A percentile compares a stretch with the other conserved stretches of the same genome.
Conservation (phyloP, 164 flowering plant species). For the Berberis vulgaris region DNA sequence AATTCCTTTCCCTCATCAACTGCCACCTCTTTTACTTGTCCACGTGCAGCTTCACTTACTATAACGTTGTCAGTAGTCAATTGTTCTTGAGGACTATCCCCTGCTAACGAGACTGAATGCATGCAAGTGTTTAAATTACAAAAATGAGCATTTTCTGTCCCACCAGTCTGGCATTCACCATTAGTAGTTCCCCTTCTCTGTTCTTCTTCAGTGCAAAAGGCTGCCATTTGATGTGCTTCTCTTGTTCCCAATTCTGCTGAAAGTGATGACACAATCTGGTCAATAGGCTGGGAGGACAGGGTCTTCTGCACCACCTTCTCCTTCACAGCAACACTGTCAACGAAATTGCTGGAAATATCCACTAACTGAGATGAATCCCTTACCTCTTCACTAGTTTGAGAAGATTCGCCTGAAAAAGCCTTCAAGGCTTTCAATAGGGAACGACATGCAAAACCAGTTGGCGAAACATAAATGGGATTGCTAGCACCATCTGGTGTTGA, state of each 20-base stretch:
- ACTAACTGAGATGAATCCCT: conserved; percentile 4
- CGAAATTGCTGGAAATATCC: neutral
- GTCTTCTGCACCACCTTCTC: neutral
- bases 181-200: no score
- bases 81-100: neutral
- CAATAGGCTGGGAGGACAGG: neutral
- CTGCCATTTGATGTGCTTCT: no score
- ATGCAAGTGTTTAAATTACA: no score
- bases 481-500: neutral
- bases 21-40: conserved; percentile 3
- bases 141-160: no score
- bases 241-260: no score
- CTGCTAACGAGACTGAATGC: no score
- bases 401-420: neutral
- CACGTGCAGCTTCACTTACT: neutral
- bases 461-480: conserved; percentile 13
- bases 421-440: conserved; percentile 17
- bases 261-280: neutral
- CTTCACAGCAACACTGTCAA: neutral
- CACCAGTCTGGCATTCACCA: no score
- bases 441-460: conserved; percentile 13
- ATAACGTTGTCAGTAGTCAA: neutral
- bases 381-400: conserved; percentile 1
- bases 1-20: conserved; percentile 1
- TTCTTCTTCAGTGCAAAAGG: no score